These are phyloP conservation scores for Fusarium sublunatum DNA, from an alignment of 2,329 filamentous ascomycete genomes.

Conservation along the genomic window DNA sequence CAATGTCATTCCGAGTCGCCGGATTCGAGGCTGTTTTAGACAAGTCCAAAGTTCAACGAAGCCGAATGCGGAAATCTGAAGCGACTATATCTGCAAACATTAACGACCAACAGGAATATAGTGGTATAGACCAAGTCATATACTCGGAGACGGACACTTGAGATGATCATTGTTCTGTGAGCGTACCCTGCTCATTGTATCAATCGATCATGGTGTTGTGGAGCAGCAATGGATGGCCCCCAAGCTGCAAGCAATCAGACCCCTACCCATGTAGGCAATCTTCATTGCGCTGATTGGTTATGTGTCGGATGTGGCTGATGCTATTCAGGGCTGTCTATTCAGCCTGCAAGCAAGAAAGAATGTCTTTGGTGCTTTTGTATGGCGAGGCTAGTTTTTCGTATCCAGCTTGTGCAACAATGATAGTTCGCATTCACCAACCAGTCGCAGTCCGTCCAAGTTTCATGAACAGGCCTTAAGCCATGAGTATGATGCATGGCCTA, in stretches of 20 bases:
- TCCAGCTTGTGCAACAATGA: constrained; percentile 25
- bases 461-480: neutral
- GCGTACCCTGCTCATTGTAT: neutral
- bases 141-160: constrained; percentile 27
- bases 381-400: constrained; percentile 21
- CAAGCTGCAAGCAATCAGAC: constrained; percentile 36
- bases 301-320: constrained; percentile 17
- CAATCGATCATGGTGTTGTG: constrained; percentile 29
- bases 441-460: neutral
- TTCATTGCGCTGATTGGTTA: constrained; percentile 18
- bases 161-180: constrained; percentile 25
- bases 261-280: constrained; percentile 14
- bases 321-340: constrained; percentile 27
- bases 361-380: constrained; percentile 13
- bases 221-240: constrained; percentile 17
- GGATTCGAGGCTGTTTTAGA: constrained; percentile 36
- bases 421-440: constrained; percentile 4
- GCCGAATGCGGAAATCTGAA: constrained; percentile 32
- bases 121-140: constrained; percentile 26
- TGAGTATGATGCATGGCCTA: neutral
- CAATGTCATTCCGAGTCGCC: constrained; percentile 24
- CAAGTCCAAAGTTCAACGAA: constrained; percentile 31
- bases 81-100: constrained; percentile 35
- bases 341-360: constrained; percentile 13
- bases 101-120: constrained; percentile 1